A percentile compares a stretch with the other conserved stretches of the same genome.
phyloP scores from a whole-genome alignment of 2,329 filamentous ascomycete species.

The Simplicillium aogashimaense region DNA sequence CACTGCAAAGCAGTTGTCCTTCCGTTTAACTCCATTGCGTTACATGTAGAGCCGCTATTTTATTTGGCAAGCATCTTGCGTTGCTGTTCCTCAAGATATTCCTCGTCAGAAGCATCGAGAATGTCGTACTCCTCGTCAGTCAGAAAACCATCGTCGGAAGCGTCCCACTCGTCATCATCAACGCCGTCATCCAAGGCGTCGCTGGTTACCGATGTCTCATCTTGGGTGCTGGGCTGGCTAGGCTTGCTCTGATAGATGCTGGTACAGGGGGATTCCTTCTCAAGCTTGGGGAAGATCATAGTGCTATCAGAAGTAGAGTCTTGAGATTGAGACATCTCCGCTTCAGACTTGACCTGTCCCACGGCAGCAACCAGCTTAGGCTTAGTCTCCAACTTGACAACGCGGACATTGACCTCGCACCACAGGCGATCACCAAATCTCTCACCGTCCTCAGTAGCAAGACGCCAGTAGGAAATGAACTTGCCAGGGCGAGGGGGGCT shows the following conservation, averaged over 20 bases:
- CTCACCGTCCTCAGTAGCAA: conserved; percentile 69
- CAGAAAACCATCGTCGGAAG: conserved; percentile 68
- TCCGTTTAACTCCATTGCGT: no score
- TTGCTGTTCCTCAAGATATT: conserved; percentile 52
- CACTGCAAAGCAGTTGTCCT: no score
- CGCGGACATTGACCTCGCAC: conserved; percentile 75
- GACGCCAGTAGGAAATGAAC: conserved; percentile 91
- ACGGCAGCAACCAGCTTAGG: conserved; percentile 14
- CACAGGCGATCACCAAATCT: conserved; percentile 91
- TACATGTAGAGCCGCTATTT: no score
- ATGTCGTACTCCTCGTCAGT: conserved; percentile 99
- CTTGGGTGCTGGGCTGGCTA: conserved; percentile 28
- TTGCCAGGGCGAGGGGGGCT: conserved; percentile 68
- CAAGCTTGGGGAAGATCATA: conserved; percentile 96
- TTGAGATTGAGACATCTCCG: conserved; percentile 12
- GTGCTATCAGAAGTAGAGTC: conserved; percentile 34
- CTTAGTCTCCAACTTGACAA: conserved; percentile 21
- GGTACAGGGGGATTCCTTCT: conserved; percentile 79
- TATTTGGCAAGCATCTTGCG: conserved; percentile 17
- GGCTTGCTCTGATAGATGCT: conserved; percentile 61
- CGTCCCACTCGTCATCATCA: conserved; percentile 52
- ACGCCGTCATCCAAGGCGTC: conserved; percentile 36
- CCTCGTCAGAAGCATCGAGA: conserved; percentile 87
- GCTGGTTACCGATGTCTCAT: conserved; percentile 38
- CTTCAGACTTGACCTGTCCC: conserved; percentile 17